Conservation (phyloP, 371 early-diverging fungal genomes). For the Mucor irregularis region DNA sequence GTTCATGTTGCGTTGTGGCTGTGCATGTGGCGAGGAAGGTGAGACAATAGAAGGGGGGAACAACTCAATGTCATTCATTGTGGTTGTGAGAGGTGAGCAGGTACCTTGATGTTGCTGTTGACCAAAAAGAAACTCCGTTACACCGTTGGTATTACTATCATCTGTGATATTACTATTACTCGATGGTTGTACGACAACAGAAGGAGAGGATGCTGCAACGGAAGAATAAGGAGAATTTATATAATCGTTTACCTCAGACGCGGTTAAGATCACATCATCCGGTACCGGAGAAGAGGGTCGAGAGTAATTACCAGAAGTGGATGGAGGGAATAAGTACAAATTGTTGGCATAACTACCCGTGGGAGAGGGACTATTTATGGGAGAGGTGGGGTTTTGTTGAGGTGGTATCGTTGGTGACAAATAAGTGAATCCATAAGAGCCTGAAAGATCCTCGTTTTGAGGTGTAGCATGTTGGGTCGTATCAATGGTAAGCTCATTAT, state of each 20-base stretch:
- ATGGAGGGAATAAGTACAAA: slow-evolving; percentile 14
- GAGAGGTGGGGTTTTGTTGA: slow-evolving; percentile 7
- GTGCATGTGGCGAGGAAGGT: slow-evolving; percentile 20
- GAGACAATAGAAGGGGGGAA: slow-evolving; percentile 5
- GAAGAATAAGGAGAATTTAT: slow-evolving; percentile 15
- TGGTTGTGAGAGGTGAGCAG: slow-evolving; percentile 3
- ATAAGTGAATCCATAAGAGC: slow-evolving; percentile 1
- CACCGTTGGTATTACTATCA: not conserved
- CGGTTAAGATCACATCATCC: slow-evolving; percentile 24
- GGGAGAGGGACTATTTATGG: slow-evolving; percentile 15
- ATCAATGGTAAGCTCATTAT: not conserved
- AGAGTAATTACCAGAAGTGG: not conserved
- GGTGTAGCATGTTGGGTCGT: not conserved
- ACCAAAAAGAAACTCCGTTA: slow-evolving; percentile 9
- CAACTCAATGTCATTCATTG: slow-evolving; percentile 10
- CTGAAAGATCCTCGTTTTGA: not conserved
- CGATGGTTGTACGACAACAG: not conserved
- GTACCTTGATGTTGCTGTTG: not conserved
- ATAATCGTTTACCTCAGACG: slow-evolving; percentile 14
- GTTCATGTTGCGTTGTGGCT: slow-evolving; percentile 7
- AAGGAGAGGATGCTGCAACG: not conserved
- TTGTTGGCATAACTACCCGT: slow-evolving; percentile 10
- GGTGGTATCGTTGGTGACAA: slow-evolving; percentile 14
- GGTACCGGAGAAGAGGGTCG: slow-evolving; percentile 18
- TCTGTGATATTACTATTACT: not conserved